Evolutionary conservation across 2,329 filamentous ascomycete genomes (phyloP), one percentile per base, ranked within the genome.

Genomic region (Teratosphaeria pseudoeucalypti): DNA sequence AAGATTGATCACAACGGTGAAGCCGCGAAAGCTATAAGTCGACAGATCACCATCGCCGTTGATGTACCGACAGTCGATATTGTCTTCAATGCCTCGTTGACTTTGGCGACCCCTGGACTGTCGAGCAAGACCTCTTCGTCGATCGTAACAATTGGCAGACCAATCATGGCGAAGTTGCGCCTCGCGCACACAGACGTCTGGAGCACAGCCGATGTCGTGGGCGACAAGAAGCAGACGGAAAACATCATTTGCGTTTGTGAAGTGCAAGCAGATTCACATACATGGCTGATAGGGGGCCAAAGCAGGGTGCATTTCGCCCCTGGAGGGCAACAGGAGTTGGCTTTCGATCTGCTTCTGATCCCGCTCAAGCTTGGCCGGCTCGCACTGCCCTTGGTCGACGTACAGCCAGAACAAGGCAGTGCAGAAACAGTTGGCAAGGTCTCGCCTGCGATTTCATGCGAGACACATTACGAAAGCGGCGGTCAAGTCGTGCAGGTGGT

Each of bases 251-350:
- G 54, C 58, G 85, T 86, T 64, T 95, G 94, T 73, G 92, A 96
- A 65, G 79, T 97, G 26, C 84, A 85, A 14, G 86, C 87, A 0
- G 83, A 85, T 16, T 76, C 82, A 34, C 1, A 90, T 92, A 81
- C 83, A 0, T 97, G 92, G 92, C 82, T 96, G 1, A 77, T 97
- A 2, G 92, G 90, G 26, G 92, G 92, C 0, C 84, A 87, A 52
- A 82, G 89, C 55, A 88, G 89, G 64, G 89, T 87, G 0, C 88
- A 90, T 68, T 95, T 96, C 68, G 81, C 81, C 6, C 84, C 73
- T 2, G 68, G 71, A 67, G 29, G 63, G 6, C 61, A 59, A 3
- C 57, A 62, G 14, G 59, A 59, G n/a, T 54, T 62, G 34, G 74
- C 72, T 4, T 85, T 95, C 63, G 82, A 85, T 0, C 75, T 97